A percentile compares a stretch with the other conserved stretches of the same genome.
phyloP scores from a whole-genome alignment of 2,329 filamentous ascomycete species.

The Pseudohalonectria lignicola region DNA sequence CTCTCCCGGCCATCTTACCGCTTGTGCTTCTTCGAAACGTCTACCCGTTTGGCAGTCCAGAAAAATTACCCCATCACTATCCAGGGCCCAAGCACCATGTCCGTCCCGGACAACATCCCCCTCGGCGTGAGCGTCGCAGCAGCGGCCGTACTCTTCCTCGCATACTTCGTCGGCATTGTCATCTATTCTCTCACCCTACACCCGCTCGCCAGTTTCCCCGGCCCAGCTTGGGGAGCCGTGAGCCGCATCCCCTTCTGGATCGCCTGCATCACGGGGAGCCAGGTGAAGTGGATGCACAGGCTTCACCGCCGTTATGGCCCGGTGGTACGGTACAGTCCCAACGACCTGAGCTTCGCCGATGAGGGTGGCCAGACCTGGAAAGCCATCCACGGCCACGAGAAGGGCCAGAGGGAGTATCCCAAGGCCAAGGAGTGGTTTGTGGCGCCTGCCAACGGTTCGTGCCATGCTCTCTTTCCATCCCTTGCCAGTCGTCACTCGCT shows the following conservation, averaged over 20 bases:
- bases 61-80: neutral
- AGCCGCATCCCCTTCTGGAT: constrained; percentile 5
- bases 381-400: constrained; percentile 3
- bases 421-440: neutral
- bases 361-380: neutral
- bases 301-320: constrained; percentile 1
- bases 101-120: neutral
- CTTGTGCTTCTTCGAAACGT: too few relatives aligned
- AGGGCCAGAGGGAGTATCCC: neutral
- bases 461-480: too few relatives aligned
- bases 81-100: neutral
- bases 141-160: neutral
- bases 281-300: neutral
- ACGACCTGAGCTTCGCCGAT: constrained; percentile 2
- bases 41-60: too few relatives aligned
- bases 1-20: too few relatives aligned
- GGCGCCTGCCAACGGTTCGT: neutral
- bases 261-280: neutral
- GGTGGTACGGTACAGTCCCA: constrained; percentile 3
- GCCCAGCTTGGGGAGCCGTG: constrained; percentile 15
- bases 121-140: neutral
- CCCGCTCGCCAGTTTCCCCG: constrained; percentile 19
- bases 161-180: constrained; percentile 11
- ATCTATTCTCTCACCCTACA: constrained; percentile 22
- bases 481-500: too few relatives aligned